Conservation (phyloP, 768 basidiomycete genomes). For the Tulasnella sp. region DNA sequence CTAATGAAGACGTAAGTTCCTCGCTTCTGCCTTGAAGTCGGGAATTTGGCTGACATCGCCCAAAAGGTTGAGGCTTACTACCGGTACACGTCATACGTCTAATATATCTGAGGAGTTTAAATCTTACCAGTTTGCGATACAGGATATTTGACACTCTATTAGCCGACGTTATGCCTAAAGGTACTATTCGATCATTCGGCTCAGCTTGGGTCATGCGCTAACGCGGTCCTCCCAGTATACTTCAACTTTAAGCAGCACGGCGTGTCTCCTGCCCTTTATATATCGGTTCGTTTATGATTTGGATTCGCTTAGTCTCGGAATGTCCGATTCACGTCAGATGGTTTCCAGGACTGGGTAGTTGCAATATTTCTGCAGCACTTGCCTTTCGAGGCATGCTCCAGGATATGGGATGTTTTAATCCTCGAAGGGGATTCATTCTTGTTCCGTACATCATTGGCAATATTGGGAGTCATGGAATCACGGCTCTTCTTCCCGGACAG, state of each 20-base stretch:
- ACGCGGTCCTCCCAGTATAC: slow-evolving; percentile 50
- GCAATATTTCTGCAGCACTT: slow-evolving; percentile 77
- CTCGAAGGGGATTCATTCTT: slow-evolving; percentile 88
- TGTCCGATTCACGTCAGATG: neutral
- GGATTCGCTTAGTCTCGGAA: neutral
- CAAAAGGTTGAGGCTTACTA: slow-evolving; percentile 82
- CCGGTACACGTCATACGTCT: slow-evolving; percentile 43
- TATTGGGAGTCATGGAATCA: slow-evolving; percentile 74
- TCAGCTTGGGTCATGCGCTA: neutral
- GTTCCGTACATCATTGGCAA: slow-evolving; percentile 74
- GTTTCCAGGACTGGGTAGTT: slow-evolving; percentile 56
- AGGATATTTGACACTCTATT: slow-evolving; percentile 89
- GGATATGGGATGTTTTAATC: slow-evolving; percentile 80
- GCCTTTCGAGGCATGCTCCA: slow-evolving; percentile 84
- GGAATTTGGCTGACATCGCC: neutral
- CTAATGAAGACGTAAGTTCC: slow-evolving; percentile 69
- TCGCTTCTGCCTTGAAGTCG: slow-evolving; percentile 1
- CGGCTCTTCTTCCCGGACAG: slow-evolving; percentile 84
- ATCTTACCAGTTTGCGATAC: slow-evolving; percentile 17
- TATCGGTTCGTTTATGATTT: slow-evolving; percentile 34
- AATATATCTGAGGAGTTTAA: neutral
- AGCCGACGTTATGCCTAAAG: slow-evolving; percentile 90
- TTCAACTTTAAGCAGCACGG: slow-evolving; percentile 94
- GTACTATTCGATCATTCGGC: slow-evolving; percentile 39
- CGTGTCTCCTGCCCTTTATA: slow-evolving; percentile 75